phyloP scores from a whole-genome alignment of 768 basidiomycete species.

The Crucibulum laeve region DNA sequence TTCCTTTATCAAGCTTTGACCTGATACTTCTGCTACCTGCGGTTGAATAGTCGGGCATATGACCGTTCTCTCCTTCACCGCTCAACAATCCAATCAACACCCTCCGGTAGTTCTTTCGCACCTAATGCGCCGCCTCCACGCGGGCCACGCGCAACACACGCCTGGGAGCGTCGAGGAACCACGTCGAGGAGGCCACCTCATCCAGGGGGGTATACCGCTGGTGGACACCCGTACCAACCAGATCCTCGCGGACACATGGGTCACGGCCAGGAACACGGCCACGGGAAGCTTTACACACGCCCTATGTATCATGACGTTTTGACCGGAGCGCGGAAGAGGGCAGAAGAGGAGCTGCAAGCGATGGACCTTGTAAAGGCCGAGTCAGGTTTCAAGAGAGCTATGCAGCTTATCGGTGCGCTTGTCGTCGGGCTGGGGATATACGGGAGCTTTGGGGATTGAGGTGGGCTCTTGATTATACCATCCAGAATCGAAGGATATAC shows the following conservation, averaged over 20 bases:
- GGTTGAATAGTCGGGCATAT: conserved; percentile 32
- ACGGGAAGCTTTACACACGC: conserved; percentile 10
- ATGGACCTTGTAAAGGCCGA: conserved; percentile 20
- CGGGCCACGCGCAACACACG: conserved; percentile 30
- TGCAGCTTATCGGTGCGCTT: conserved; percentile 17
- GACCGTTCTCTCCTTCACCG: conserved; percentile 35
- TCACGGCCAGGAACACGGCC: not conserved
- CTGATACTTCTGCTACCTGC: not conserved
- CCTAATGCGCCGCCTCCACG: conserved; percentile 20
- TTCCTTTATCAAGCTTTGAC: not conserved
- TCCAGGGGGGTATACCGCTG: conserved; percentile 14
- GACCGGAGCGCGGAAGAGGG: conserved; percentile 15
- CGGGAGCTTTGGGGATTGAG: conserved; percentile 7
- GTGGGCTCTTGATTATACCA: no score
- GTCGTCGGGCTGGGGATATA: conserved; percentile 14
- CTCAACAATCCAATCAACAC: conserved; percentile 10
- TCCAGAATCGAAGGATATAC: no score
- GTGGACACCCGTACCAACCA: not conserved
- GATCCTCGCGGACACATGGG: not conserved
- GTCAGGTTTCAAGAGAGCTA: conserved; percentile 13
- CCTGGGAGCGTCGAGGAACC: conserved; percentile 28
- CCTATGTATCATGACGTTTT: conserved; percentile 14
- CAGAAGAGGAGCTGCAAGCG: conserved; percentile 18
- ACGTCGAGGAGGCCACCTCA: conserved; percentile 14
- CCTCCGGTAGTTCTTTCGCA: conserved; percentile 12